Conservation (phyloP, 306 rosid species). For the Inga laurina region DNA sequence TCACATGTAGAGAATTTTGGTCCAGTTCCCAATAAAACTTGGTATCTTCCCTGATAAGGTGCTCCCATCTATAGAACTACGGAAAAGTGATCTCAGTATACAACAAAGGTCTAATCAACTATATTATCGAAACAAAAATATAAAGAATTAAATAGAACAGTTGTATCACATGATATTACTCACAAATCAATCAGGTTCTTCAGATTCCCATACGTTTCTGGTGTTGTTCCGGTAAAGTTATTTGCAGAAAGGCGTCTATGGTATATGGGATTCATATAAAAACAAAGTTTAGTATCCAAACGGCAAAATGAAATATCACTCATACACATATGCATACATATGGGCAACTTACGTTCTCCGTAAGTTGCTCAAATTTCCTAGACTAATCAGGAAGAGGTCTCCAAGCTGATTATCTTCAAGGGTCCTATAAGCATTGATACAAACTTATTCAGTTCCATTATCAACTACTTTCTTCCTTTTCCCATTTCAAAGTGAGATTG, state of each 20-base stretch:
- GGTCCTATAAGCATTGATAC: conserved; percentile 43
- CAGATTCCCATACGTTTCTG: conserved; percentile 52
- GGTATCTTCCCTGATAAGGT: conserved; percentile 63
- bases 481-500: neutral
- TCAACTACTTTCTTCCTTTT: conserved; percentile 20
- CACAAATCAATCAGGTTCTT: conserved; percentile 65
- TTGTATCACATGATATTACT: conserved; percentile 33
- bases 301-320: neutral
- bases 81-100: conserved; percentile 28
- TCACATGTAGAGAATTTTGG: conserved; percentile 51
- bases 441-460: conserved; percentile 15
- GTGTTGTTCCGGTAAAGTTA: conserved; percentile 68
- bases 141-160: neutral
- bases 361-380: conserved; percentile 60
- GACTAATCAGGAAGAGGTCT: conserved; percentile 59
- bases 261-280: conserved; percentile 10
- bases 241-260: conserved; percentile 58
- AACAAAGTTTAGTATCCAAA: neutral
- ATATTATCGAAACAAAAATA: conserved; percentile 11
- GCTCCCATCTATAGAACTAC: conserved; percentile 79
- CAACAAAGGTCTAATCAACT: neutral
- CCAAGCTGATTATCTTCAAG: conserved; percentile 62
- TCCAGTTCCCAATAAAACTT: conserved; percentile 71
- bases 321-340: no score
- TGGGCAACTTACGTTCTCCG: conserved; percentile 47